Base-by-base conservation (phyloP, 805 yeast genomes). In the Barnettozyma californica region DNA sequence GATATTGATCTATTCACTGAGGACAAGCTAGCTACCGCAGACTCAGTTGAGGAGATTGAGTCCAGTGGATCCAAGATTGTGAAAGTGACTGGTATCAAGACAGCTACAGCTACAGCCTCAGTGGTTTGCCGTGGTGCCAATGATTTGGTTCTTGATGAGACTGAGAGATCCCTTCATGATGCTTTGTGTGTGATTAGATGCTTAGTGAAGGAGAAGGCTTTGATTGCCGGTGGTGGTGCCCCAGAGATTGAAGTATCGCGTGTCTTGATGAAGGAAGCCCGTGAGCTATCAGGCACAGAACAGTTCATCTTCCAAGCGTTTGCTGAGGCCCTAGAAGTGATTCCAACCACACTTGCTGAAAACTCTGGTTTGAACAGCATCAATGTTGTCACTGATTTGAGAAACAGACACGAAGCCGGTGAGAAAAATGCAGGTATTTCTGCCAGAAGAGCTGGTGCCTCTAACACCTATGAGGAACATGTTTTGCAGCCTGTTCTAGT, bases 161-260 rank as follows among this genome's bases (percentile, higher is more conserved):
- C 98, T 35, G 99, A 94, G 66, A 84, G 99, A 70, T 91, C 98
- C 3, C 73, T 94, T 54, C 99, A 94, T 63, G 99, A 94, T 68
- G 98, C 99, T 0, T 76, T 94, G 49, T 94, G 99, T 77, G 46
- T 77, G 87, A 54, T 87, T 90, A 97, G 19, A 95, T 89, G 48
- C 75, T 85, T 53, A 73, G 95, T 65, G 86, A 82, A 79, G 58
- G 95, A 89, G 60, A 87, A 96, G 16, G 82, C 92, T 60, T 87
- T 97, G 63, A 90, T 94, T 70, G 97, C 98, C 13, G 99, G 99
- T 60, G 99, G 99, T 54, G 99, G 98, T 60, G 98, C 99, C 6
- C 96, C 98, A 41, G 99, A 92, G 64, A 84, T 94, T 95, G 77
- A 90, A 60, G 92, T 94, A 95, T 86, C 97, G 10, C 87, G 87